Evolutionary conservation across 2,329 filamentous ascomycete genomes (phyloP).

Genomic region (Penicillium sp.): DNA sequence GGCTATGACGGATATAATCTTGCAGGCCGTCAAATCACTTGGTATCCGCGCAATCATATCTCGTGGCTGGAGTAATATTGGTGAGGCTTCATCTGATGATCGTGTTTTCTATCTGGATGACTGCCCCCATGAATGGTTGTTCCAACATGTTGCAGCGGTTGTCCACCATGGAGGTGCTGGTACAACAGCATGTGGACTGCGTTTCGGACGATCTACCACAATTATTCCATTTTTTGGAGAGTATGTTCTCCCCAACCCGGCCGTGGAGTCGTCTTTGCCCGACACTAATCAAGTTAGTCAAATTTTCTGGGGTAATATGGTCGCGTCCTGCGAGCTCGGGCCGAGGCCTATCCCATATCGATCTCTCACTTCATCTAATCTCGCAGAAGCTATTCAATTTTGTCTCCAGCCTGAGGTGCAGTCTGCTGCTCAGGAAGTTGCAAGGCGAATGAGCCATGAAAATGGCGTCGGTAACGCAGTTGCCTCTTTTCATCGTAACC

Average conservation of each 20-base stretch:
- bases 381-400: neutral
- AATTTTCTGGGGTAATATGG: neutral
- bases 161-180: neutral
- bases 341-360: neutral
- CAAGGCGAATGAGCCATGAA: neutral
- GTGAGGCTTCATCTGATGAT: neutral
- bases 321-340: neutral
- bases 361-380: neutral
- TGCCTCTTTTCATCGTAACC: neutral
- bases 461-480: neutral
- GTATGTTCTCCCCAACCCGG: neutral
- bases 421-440: neutral
- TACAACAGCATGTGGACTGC: neutral
- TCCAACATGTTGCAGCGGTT: conserved; percentile 55
- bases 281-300: neutral
- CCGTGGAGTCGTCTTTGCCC: too few relatives aligned
- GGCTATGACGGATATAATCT: conserved; percentile 47
- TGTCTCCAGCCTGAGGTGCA: neutral
- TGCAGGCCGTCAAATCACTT: conserved; percentile 51
- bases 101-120: conserved; percentile 55
- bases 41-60: conserved; percentile 57
- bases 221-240: neutral
- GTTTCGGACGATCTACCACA: neutral
- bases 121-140: conserved; percentile 61
- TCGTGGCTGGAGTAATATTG: conserved; percentile 53